phyloP scores from a whole-genome alignment of 2,329 filamentous ascomycete genomes.

The Emydomyces testavorans region DNA sequence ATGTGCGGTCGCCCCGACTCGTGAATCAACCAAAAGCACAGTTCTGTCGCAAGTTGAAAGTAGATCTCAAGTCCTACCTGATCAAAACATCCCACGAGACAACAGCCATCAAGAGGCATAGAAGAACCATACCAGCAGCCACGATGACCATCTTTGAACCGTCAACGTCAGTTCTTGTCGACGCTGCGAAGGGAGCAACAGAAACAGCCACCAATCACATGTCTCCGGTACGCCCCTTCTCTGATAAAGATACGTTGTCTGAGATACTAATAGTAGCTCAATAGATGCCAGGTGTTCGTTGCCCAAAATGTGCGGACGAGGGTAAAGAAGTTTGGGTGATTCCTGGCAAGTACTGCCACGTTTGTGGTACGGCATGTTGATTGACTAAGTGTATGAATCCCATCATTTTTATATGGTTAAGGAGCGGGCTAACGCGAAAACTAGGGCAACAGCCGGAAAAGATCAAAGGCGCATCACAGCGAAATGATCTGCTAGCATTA shows the following conservation, averaged over 20 bases:
- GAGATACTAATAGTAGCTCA: not conserved
- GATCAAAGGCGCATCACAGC: not conserved
- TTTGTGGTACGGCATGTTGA: slow-evolving; percentile 26
- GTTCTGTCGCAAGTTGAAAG: not conserved
- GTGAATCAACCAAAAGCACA: not conserved
- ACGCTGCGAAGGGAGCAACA: not conserved
- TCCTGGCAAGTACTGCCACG: slow-evolving; percentile 37
- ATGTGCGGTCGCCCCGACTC: not conserved
- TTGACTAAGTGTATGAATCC: not conserved
- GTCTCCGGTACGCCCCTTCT: slow-evolving; percentile 15
- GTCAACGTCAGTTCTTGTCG: not conserved
- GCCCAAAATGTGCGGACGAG: slow-evolving; percentile 28
- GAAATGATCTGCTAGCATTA: not conserved
- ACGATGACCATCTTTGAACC: not conserved
- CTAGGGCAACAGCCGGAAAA: not conserved
- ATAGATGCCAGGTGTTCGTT: slow-evolving; percentile 37
- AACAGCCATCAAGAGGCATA: not conserved
- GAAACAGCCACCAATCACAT: slow-evolving; percentile 7
- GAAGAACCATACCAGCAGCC: not conserved
- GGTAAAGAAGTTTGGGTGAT: slow-evolving; percentile 37
- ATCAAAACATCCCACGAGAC: not conserved
- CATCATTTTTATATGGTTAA: not conserved
- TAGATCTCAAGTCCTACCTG: not conserved
- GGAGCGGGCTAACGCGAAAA: not conserved
- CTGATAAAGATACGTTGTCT: not conserved